These are phyloP conservation scores for Fusarium humuli DNA, from an alignment of 2,329 filamentous ascomycete species.

Conservation along the genomic window DNA sequence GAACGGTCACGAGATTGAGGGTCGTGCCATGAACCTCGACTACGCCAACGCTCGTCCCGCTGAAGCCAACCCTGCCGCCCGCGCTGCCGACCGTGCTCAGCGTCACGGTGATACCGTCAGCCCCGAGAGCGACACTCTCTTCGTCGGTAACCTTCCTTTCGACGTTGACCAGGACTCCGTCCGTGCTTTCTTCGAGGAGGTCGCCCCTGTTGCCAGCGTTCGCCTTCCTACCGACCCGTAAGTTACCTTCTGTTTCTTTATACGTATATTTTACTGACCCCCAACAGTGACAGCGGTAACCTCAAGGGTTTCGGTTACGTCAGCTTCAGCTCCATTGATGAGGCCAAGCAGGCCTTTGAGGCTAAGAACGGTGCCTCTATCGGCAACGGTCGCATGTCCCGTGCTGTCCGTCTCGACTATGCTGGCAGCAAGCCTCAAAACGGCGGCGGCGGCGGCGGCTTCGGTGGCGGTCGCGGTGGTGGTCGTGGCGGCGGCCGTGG, in stretches of 20 bases:
- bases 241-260: constrained; percentile 48
- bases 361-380: constrained; percentile 74
- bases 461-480: constrained; percentile 62
- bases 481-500: constrained; percentile 63
- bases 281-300: constrained; percentile 75
- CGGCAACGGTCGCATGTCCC: constrained; percentile 74
- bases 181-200: constrained; percentile 77
- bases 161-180: constrained; percentile 82
- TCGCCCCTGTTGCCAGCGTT: constrained; percentile 79
- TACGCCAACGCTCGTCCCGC: constrained; percentile 76
- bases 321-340: constrained; percentile 82
- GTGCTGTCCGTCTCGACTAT: constrained; percentile 85
- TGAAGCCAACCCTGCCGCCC: constrained; percentile 63
- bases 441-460: constrained; percentile 64
- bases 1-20: constrained; percentile 79
- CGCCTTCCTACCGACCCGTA: constrained; percentile 87
- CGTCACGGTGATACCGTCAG: constrained; percentile 83
- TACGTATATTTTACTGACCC: constrained; percentile 26
- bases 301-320: constrained; percentile 96
- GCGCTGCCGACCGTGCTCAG: constrained; percentile 72
- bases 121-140: constrained; percentile 86
- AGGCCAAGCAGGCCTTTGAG: constrained; percentile 80
- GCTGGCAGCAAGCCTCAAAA: constrained; percentile 74
- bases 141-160: constrained; percentile 92
- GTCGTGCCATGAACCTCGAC: constrained; percentile 81